phyloP scores from a whole-genome alignment of 495 filamentous ascomycete genomes.

The Neurospora terricola region DNA sequence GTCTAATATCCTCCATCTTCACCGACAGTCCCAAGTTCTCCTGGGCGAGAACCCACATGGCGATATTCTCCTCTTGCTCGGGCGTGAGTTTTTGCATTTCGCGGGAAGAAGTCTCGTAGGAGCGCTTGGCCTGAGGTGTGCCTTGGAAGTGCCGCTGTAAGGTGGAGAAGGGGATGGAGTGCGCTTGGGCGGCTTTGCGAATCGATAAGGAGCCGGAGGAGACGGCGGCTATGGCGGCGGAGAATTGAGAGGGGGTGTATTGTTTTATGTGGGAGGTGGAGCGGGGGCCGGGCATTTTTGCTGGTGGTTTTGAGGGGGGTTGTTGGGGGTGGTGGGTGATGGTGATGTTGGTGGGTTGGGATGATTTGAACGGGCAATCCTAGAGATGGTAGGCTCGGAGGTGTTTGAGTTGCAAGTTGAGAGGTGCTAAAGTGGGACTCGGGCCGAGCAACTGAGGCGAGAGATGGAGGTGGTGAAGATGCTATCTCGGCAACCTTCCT shows the following conservation, averaged over 20 bases:
- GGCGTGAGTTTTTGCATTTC: not conserved
- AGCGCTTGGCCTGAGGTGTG: not conserved
- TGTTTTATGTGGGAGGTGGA: not conserved
- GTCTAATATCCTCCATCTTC: constrained; percentile 23
- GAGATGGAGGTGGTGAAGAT: not conserved
- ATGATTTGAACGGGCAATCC: not conserved
- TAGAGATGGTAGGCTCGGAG: not conserved
- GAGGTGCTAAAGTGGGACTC: not conserved
- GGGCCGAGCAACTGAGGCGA: not conserved
- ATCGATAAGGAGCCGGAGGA: not conserved
- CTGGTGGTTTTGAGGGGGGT: not conserved
- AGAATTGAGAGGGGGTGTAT: not conserved
- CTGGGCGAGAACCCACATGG: constrained; percentile 26
- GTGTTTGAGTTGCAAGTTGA: not conserved
- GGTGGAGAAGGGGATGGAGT: not conserved
- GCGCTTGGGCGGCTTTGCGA: not conserved
- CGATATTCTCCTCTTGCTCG: not conserved
- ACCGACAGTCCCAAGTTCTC: constrained; percentile 36
- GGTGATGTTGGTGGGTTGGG: not conserved
- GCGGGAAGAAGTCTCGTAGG: not conserved
- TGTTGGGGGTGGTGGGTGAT: not conserved
- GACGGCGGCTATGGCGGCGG: not conserved
- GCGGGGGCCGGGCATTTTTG: not conserved
- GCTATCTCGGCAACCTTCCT: not conserved
- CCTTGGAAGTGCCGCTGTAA: not conserved